These are phyloP conservation scores for Penicillium corylophilum DNA, from an alignment of 2,329 filamentous ascomycete genomes.

Conservation along the genomic window DNA sequence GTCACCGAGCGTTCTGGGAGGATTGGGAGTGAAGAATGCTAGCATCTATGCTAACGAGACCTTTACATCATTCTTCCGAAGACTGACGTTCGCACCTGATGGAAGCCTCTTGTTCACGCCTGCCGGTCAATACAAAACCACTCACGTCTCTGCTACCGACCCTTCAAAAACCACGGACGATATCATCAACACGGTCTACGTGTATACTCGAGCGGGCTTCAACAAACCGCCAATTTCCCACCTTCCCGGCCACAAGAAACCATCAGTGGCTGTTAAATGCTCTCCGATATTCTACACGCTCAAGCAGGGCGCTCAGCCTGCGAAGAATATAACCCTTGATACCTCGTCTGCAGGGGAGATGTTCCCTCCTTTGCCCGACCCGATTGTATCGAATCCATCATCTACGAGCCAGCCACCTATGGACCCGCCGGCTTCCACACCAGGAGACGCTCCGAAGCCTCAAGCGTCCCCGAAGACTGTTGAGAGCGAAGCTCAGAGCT, in stretches of 20 bases:
- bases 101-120: conserved; percentile 92
- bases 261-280: conserved; percentile 91
- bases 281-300: conserved; percentile 86
- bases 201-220: conserved; percentile 92
- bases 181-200: conserved; percentile 94
- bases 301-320: conserved; percentile 65
- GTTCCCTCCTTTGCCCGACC: conserved; percentile 80
- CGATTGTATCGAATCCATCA: conserved; percentile 59
- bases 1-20: conserved; percentile 65
- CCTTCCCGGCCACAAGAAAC: conserved; percentile 95
- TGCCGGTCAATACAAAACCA: conserved; percentile 88
- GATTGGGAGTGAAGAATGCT: conserved; percentile 73
- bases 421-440: conserved; percentile 66
- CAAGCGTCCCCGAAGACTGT: conserved; percentile 52
- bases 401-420: conserved; percentile 55
- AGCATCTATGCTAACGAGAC: conserved; percentile 96
- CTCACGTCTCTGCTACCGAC: conserved; percentile 66
- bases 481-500: conserved; percentile 59
- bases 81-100: conserved; percentile 91
- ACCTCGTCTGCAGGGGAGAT: conserved; percentile 84
- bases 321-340: conserved; percentile 90
- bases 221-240: conserved; percentile 96
- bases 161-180: conserved; percentile 74
- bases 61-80: conserved; percentile 91
- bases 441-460: conserved; percentile 53